Base-by-base conservation (phyloP, 148 eudicot species). In the Euryodendron excelsum region DNA sequence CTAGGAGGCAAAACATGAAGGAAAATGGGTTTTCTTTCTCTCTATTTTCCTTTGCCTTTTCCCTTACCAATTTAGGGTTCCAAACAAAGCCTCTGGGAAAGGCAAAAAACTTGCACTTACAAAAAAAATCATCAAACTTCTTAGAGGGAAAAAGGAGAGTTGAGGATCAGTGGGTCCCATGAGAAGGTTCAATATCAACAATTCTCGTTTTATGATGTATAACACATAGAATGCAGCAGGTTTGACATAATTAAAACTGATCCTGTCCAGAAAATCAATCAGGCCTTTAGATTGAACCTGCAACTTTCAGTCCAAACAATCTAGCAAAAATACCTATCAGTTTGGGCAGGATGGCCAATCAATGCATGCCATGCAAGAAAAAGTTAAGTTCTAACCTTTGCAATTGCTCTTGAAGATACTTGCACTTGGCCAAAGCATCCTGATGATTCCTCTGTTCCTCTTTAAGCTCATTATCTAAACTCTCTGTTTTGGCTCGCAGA, bases 391-490 rank as follows among this genome's bases (percentile, higher is more conserved):
- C 90, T 83, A 84, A 94, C 99, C 97, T 93, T 86, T 87, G 85
- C 77, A 93, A 78, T 85, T 96, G 90, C 76, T 91, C 94, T 84
- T 91, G 89, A 61, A 93, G 92, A 82, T 87, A 89, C 69, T 85
- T 88, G 85, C 98, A 91, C 80, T 85, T 88, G 61, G 65, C 59
- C 70, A 91, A 78, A 69, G 94, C 89, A 81, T 96, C 92, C 79
- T 86, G 87, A 79, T 89, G 90, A 80, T 74, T 82, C 27, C 25
- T 81, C 78, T 79, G 91, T 84, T 96, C 97, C 72, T 84, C 88
- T 81, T 86, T 87, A 76, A 96, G 93, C 78, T 96, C 97, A 71
- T 66, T 80, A 47, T 87, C 89, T 80, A 92, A 60, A 66, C 80
- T 85, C 76, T 87, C 93, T 58, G 84, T 76, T 79, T 92, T 89